Conservation (phyloP, 1,284 basidiomycete species). For the Laetiporus sulphureus region DNA sequence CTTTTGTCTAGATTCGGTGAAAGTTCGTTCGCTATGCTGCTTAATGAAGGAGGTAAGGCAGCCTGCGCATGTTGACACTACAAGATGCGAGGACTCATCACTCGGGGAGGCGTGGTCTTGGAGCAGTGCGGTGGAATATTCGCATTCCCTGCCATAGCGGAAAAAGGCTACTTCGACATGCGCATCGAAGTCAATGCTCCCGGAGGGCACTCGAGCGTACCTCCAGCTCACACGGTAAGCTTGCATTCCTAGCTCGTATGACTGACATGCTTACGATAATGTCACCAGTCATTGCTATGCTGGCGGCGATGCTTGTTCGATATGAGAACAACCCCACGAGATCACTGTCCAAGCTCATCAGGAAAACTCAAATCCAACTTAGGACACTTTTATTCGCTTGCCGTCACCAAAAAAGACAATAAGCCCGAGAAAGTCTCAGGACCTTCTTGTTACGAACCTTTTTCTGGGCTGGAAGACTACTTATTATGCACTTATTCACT, state of each 20-base stretch:
- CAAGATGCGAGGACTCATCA: background rate
- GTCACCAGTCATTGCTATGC: constrained; percentile 46
- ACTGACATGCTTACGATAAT: background rate
- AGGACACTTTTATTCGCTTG: too few relatives aligned
- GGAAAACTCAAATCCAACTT: too few relatives aligned
- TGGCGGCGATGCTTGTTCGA: constrained; percentile 38
- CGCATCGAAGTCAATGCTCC: constrained; percentile 40
- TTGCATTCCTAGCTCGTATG: background rate
- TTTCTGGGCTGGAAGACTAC: too few relatives aligned
- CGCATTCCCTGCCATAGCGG: constrained; percentile 44
- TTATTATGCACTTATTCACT: too few relatives aligned
- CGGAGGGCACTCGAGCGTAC: constrained; percentile 63
- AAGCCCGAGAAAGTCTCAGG: too few relatives aligned
- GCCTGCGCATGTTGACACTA: background rate
- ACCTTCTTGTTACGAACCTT: too few relatives aligned
- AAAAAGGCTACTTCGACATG: constrained; percentile 62
- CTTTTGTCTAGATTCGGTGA: constrained; percentile 44
- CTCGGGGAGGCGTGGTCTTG: constrained; percentile 24
- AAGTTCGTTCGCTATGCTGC: constrained; percentile 45
- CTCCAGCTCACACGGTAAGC: constrained; percentile 47
- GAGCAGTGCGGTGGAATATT: constrained; percentile 29
- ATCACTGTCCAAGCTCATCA: too few relatives aligned
- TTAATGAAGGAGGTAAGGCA: constrained; percentile 41
- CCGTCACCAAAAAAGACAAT: too few relatives aligned
- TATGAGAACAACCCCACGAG: constrained; percentile 32